phyloP scores from a whole-genome alignment of 768 basidiomycete genomes.

The Chalciporus chontae region DNA sequence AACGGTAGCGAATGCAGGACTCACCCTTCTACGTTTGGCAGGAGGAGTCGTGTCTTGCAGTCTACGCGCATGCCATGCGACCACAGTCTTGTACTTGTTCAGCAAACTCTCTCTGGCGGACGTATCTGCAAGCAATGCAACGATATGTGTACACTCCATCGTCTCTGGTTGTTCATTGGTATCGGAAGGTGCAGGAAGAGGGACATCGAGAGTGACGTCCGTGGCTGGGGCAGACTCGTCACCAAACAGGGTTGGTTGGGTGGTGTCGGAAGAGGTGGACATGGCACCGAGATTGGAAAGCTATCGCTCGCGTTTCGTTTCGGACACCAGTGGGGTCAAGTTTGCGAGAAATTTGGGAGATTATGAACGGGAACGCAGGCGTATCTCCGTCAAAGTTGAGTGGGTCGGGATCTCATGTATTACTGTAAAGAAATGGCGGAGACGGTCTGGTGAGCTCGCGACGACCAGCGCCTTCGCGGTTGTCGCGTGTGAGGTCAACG shows the following conservation, averaged over 20 bases:
- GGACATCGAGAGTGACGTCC: constrained; percentile 10
- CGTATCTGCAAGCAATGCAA: constrained; percentile 34
- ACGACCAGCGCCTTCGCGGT: not conserved
- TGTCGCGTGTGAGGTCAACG: constrained; percentile 1
- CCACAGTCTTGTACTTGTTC: constrained; percentile 50
- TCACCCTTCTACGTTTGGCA: constrained; percentile 64
- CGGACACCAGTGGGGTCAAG: not conserved
- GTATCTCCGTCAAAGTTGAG: not conserved
- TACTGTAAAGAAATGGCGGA: not conserved
- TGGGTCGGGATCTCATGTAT: not conserved
- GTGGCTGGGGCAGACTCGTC: constrained; percentile 17
- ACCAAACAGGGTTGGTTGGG: constrained; percentile 29
- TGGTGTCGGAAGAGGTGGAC: constrained; percentile 30
- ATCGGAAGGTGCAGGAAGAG: constrained; percentile 13
- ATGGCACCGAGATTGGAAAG: constrained; percentile 10
- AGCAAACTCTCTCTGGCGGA: constrained; percentile 29
- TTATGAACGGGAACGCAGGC: not conserved
- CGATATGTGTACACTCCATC: constrained; percentile 40
- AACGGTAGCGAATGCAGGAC: constrained; percentile 11
- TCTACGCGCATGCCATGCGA: constrained; percentile 52
- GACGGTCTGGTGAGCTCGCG: not conserved
- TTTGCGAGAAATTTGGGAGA: not conserved
- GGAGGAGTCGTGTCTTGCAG: constrained; percentile 45
- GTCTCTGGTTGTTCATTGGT: constrained; percentile 6
- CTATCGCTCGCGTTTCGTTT: not conserved